Base-by-base conservation (phyloP, 2,329 filamentous ascomycete genomes). In the Colletotrichum sp. region DNA sequence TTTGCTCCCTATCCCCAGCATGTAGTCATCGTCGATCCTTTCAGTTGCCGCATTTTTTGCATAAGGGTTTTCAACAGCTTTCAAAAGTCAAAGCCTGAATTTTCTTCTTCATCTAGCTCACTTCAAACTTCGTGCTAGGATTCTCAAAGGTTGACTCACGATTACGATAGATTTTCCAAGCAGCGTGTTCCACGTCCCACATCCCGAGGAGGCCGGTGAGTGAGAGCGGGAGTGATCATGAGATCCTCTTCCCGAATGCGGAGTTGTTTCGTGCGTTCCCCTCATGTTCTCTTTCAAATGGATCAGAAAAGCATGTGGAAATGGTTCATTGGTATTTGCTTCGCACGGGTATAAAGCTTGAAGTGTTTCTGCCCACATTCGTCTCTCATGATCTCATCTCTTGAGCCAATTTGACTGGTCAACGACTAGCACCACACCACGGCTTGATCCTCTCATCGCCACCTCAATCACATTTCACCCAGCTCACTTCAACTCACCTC, bases 251-350 rank as follows among this genome's bases (percentile, higher is more conserved):
- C 16, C 43, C 0, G 5, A 13, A 3, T 2, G 43, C 43, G 18
- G 43, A n/a, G 43, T n/a, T n/a, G 18, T 48, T 48, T 21, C 5
- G 43, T 48, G 3, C 0, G 43, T 48, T 12, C 9, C 43, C 43
- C 43, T 21, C 43, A 0, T 3, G 43, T 48, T 48, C 43, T 48
- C 43, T 7, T n/a, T 48, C 18, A 48, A 48, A 48, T 48, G 5
- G 10, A 21, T 12, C 6, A 13, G 43, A 12, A 48, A 48, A 48
- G 43, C 43, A 48, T 48, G 43, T 48, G 43, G 18, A 12, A 21
- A 48, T 12, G n/a, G 43, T 7, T 48, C 43, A 0, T 0, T 0
- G 43, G 7, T 48, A 0, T n/a, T 1, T 7, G 0, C 18, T 21
- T 12, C 43, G 1, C 6, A 21, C 43, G 43, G 43, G 3, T 48